Percentiles rank a stretch among this genome's conserved stretches.
Evolutionary conservation across 345 rosid genomes (phyloP).

Genomic region (Hevea brasiliensis): DNA sequence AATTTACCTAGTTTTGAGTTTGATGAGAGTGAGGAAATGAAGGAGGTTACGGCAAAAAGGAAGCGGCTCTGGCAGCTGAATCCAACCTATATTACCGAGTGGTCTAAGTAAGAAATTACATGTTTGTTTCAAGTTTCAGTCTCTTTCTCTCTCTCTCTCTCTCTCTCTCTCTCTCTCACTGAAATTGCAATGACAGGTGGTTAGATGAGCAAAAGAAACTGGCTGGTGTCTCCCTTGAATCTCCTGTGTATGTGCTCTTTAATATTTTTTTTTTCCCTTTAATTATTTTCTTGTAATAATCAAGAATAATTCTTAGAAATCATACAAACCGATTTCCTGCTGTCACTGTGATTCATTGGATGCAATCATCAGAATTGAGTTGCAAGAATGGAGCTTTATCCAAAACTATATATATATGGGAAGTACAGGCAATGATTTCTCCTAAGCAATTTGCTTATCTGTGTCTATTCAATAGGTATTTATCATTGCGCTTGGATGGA

Average conservation of each 20-base stretch:
- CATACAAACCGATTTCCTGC: background rate
- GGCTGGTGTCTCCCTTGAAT: constrained; percentile 71
- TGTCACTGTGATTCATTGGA: too few relatives aligned
- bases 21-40: constrained; percentile 60
- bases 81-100: constrained; percentile 60
- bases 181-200: constrained; percentile 55
- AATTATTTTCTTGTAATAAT: constrained; percentile 5
- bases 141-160: background rate
- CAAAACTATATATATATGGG: too few relatives aligned
- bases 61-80: constrained; percentile 85
- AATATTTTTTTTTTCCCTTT: background rate
- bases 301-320: background rate
- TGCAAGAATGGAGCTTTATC: too few relatives aligned
- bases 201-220: constrained; percentile 81
- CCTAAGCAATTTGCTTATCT: background rate
- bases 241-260: constrained; percentile 74
- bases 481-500: constrained; percentile 86
- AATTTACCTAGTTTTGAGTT: constrained; percentile 57
- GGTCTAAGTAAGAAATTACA: constrained; percentile 68
- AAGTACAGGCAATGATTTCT: background rate
- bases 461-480: constrained; percentile 51
- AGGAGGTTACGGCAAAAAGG: constrained; percentile 49
- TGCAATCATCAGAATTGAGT: too few relatives aligned
- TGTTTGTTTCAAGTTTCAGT: background rate
- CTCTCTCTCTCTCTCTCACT: background rate